A percentile compares a stretch with the other conserved stretches of the same genome.
These are phyloP conservation scores for Fagopyrum tataricum DNA, from an alignment of 148 eudicot species.

Conservation along the genomic window DNA sequence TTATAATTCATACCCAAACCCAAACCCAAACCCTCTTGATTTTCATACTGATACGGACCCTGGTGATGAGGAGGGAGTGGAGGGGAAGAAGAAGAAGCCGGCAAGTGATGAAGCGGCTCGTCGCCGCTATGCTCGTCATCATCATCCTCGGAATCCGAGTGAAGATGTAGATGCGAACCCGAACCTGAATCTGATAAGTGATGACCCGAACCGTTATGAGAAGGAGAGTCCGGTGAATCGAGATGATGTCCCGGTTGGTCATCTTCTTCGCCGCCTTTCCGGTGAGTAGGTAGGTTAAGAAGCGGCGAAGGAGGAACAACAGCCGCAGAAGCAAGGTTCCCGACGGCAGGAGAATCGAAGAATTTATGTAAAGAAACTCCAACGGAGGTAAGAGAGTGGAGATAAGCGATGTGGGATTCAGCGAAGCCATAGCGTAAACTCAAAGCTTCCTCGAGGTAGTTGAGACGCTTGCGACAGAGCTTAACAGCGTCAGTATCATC, in stretches of 20 bases:
- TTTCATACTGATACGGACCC: slow-evolving; percentile 13
- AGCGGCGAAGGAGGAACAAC: slow-evolving; percentile 26
- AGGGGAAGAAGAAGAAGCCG: slow-evolving; percentile 1
- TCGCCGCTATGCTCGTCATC: slow-evolving; percentile 13
- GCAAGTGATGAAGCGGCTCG: slow-evolving; percentile 27
- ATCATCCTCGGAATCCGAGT: slow-evolving; percentile 34
- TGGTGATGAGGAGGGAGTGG: slow-evolving; percentile 14
- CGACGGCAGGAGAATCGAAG: slow-evolving; percentile 26
- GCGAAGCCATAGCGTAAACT: slow-evolving; percentile 57
- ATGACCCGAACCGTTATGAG: slow-evolving; percentile 14
- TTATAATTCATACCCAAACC: not conserved
- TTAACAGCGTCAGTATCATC: slow-evolving; percentile 81
- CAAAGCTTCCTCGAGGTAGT: slow-evolving; percentile 44
- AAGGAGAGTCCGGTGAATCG: not conserved
- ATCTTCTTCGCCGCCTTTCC: slow-evolving; percentile 23
- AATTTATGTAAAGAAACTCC: slow-evolving; percentile 51
- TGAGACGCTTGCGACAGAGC: slow-evolving; percentile 62
- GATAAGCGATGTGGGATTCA: slow-evolving; percentile 59
- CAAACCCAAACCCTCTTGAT: slow-evolving; percentile 17
- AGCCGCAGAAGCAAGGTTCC: slow-evolving; percentile 13
- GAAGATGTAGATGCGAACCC: slow-evolving; percentile 59
- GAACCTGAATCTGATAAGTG: slow-evolving; percentile 38
- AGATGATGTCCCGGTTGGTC: not conserved
- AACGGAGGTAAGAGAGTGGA: slow-evolving; percentile 45
- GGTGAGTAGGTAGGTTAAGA: slow-evolving; percentile 27